These are phyloP conservation scores for Pestalotiopsis sp. DNA, from an alignment of 2,329 filamentous ascomycete genomes.

Conservation along the genomic window DNA sequence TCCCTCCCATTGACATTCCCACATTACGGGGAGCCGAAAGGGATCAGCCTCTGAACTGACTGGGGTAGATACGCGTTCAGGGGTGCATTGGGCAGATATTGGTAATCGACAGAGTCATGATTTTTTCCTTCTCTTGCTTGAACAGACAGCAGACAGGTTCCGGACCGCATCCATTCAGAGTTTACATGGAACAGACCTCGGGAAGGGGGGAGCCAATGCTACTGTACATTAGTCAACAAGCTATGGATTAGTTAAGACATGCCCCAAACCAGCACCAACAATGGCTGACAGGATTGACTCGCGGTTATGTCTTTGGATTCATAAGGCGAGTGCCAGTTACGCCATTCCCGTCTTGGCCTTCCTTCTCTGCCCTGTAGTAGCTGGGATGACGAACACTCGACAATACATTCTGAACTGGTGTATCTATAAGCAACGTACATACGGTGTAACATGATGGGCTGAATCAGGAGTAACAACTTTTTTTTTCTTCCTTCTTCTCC, in stretches of 20 bases:
- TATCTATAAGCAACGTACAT: too few relatives aligned
- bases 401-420: too few relatives aligned
- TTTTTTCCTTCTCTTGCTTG: background rate
- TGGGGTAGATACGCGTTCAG: background rate
- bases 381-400: background rate
- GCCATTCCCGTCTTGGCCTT: constrained; percentile 4
- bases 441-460: background rate
- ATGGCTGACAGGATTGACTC: background rate
- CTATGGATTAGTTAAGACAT: background rate
- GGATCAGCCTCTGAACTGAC: background rate
- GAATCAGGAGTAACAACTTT: background rate
- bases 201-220: background rate
- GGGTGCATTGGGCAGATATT: background rate
- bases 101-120: background rate
- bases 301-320: background rate
- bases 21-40: background rate
- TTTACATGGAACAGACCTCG: background rate
- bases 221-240: background rate
- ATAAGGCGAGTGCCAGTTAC: background rate
- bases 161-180: background rate
- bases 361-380: background rate
- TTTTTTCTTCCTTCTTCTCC: background rate
- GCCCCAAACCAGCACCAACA: background rate
- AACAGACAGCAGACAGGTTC: background rate
- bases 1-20: background rate